A percentile compares a stretch with the other conserved stretches of the same genome.
Evolutionary conservation across 306 rosid genomes (phyloP).

Genomic region (Heteromeles arbutifolia): DNA sequence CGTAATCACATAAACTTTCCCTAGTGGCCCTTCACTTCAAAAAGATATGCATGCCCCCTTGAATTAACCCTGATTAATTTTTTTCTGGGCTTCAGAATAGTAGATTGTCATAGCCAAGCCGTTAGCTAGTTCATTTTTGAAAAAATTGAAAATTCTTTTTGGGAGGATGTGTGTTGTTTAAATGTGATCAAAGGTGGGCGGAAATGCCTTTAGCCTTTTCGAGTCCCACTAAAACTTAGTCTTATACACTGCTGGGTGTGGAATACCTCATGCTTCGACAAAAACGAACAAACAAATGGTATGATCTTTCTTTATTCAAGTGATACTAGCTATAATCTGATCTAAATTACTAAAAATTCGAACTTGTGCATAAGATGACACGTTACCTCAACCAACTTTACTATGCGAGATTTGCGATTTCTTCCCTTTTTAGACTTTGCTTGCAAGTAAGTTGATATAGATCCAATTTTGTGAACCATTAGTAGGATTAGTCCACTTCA

Average conservation of each 20-base stretch:
- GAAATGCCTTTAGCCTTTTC: no score
- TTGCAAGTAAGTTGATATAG: neutral
- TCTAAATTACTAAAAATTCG: no score
- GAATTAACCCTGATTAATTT: neutral
- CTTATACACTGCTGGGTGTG: no score
- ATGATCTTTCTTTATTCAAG: no score
- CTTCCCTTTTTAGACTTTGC: neutral
- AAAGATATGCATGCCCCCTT: neutral
- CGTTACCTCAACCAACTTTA: neutral
- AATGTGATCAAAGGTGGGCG: fast-evolving
- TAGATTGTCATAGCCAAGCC: fast-evolving
- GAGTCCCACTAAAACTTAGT: no score
- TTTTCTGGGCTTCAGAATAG: fast-evolving
- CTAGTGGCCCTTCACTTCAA: neutral
- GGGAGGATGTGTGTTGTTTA: no score
- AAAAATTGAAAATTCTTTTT: no score
- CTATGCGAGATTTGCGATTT: neutral
- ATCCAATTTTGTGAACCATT: no score
- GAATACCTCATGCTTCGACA: no score
- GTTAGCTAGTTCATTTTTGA: fast-evolving
- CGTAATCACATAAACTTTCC: neutral
- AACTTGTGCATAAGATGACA: neutral
- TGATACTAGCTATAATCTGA: no score
- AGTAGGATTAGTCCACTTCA: no score
- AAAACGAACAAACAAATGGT: no score